Evolutionary conservation across 805 yeast genomes (phyloP).

Genomic region (Teunomyces gatunensis): DNA sequence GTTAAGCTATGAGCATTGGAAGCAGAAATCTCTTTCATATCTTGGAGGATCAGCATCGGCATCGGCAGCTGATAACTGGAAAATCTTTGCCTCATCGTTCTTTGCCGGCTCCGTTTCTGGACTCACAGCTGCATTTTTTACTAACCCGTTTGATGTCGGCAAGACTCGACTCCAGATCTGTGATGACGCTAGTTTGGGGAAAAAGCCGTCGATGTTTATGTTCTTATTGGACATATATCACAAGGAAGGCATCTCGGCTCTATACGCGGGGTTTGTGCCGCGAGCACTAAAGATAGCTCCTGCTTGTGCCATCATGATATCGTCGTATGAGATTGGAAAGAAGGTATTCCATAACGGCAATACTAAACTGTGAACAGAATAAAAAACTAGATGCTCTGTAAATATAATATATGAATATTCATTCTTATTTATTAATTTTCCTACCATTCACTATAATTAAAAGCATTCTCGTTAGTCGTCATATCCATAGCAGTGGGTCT

Average conservation of each 20-base stretch:
- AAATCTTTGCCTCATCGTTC: constrained; percentile 62
- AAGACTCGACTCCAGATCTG: constrained; percentile 80
- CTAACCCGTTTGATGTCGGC: constrained; percentile 97
- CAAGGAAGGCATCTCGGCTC: constrained; percentile 75
- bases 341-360: constrained; percentile 38
- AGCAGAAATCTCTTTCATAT: constrained; percentile 20
- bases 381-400: constrained; percentile 4
- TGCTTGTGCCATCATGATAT: constrained; percentile 97
- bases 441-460: not conserved
- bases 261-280: constrained; percentile 86
- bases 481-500: not conserved
- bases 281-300: constrained; percentile 92
- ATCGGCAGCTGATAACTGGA: constrained; percentile 31
- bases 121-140: constrained; percentile 74
- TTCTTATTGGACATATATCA: constrained; percentile 61
- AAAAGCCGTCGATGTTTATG: constrained; percentile 53
- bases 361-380: constrained; percentile 3
- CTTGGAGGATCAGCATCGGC: constrained; percentile 9
- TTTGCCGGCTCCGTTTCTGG: constrained; percentile 85
- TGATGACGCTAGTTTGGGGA: constrained; percentile 28
- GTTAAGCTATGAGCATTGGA: constrained; percentile 70
- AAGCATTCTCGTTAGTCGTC: not conserved
- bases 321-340: constrained; percentile 89
- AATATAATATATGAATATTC: not conserved
- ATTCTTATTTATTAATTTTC: no score